Conservation (phyloP, 1,284 basidiomycete genomes). For the Takashimella koratensis region DNA sequence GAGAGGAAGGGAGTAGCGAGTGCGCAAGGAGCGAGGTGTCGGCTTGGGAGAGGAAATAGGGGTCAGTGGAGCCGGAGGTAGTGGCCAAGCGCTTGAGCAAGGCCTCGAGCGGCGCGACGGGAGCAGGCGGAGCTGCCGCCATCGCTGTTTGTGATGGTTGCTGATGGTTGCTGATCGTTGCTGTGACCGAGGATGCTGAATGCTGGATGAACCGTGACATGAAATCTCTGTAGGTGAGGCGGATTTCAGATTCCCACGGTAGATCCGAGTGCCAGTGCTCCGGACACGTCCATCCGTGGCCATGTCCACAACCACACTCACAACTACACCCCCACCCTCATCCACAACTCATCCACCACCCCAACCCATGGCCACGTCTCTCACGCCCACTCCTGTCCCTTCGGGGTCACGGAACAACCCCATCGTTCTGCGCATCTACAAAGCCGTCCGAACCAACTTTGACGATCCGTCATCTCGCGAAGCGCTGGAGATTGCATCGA, state of each 20-base stretch:
- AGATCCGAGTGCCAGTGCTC: too few relatives aligned
- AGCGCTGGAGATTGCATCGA: conserved; percentile 75
- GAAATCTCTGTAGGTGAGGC: too few relatives aligned
- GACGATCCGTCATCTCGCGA: conserved; percentile 74
- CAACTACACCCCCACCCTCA: too few relatives aligned
- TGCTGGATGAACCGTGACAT: too few relatives aligned
- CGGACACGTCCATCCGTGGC: too few relatives aligned
- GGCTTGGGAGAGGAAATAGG: neutral
- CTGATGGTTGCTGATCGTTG: too few relatives aligned
- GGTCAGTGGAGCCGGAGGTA: neutral
- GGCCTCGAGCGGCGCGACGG: neutral
- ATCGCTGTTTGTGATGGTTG: neutral
- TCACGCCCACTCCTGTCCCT: conserved; percentile 21
- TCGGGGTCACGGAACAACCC: conserved; percentile 53
- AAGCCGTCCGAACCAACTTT: conserved; percentile 73
- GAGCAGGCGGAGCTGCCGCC: neutral
- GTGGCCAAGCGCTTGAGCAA: neutral
- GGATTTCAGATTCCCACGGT: too few relatives aligned
- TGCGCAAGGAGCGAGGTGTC: conserved; percentile 23
- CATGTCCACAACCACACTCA: too few relatives aligned
- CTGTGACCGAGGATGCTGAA: neutral
- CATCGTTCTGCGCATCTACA: conserved; percentile 76
- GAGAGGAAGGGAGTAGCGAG: conserved; percentile 15
- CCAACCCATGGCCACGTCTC: conserved; percentile 2
- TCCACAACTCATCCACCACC: too few relatives aligned